Evolutionary conservation across 2,329 filamentous ascomycete species (phyloP).

Genomic region (Ascosphaera apis): DNA sequence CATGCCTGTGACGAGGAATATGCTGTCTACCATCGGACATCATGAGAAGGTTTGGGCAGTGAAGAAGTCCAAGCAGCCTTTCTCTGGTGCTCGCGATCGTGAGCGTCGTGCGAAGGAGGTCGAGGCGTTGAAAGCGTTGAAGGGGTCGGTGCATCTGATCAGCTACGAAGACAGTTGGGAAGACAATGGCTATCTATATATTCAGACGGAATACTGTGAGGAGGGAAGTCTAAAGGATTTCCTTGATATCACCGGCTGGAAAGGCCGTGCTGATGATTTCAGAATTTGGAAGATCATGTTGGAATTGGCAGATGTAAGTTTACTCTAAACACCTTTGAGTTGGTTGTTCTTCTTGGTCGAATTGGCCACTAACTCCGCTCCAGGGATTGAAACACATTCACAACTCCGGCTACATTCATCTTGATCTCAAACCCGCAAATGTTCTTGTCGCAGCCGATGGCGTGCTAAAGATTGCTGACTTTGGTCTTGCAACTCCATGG

Average conservation of each 20-base stretch:
- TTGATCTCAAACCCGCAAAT: conserved; percentile 44
- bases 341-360: neutral
- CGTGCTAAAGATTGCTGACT: conserved; percentile 42
- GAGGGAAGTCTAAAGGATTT: conserved; percentile 80
- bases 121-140: conserved; percentile 50
- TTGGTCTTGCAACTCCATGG: conserved; percentile 53
- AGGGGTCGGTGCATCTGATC: conserved; percentile 63
- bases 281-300: conserved; percentile 95
- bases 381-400: conserved; percentile 82
- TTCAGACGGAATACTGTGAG: conserved; percentile 93
- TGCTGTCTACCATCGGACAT: neutral
- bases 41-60: conserved; percentile 48
- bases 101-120: conserved; percentile 69
- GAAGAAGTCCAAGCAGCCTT: conserved; percentile 73
- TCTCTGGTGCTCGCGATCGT: conserved; percentile 57
- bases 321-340: neutral
- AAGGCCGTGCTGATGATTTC: conserved; percentile 82
- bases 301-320: conserved; percentile 56
- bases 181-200: conserved; percentile 63
- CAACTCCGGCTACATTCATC: conserved; percentile 54
- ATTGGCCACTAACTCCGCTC: conserved; percentile 5
- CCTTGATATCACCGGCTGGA: conserved; percentile 56
- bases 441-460: conserved; percentile 43
- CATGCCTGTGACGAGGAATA: neutral
- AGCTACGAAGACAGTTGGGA: conserved; percentile 78